phyloP scores from a whole-genome alignment of 345 rosid species.

The Lenwebbia sp. region DNA sequence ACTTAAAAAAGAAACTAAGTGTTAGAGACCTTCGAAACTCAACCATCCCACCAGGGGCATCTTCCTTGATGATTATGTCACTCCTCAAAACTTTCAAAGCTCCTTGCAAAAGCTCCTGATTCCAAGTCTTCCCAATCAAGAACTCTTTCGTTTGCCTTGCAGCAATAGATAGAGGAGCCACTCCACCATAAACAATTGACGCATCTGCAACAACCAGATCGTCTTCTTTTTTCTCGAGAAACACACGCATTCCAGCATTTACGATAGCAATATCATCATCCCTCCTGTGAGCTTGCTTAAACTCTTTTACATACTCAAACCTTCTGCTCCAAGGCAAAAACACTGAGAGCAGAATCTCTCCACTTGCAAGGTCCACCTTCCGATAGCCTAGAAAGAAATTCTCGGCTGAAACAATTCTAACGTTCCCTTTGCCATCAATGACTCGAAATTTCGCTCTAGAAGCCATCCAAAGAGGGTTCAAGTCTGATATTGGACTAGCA shows the following conservation, averaged over 20 bases:
- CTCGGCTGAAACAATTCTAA: constrained; percentile 50
- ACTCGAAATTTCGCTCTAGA: constrained; percentile 62
- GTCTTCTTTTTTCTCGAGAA: constrained; percentile 45
- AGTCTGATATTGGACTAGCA: constrained; percentile 96
- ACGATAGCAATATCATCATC: constrained; percentile 97
- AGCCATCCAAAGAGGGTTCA: constrained; percentile 98
- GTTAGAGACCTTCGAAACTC: constrained; percentile 80
- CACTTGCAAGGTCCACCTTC: constrained; percentile 57
- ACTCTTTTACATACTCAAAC: constrained; percentile 87
- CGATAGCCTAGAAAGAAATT: constrained; percentile 80
- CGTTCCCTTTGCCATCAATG: constrained; percentile 42
- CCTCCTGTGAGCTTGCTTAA: constrained; percentile 93
- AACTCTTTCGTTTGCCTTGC: constrained; percentile 51
- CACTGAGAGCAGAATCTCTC: constrained; percentile 66
- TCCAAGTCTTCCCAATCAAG: constrained; percentile 67
- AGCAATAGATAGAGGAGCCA: constrained; percentile 62
- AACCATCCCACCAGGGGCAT: constrained; percentile 98
- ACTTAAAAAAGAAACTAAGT: constrained; percentile 87
- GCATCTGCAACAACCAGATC: constrained; percentile 51
- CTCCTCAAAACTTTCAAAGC: constrained; percentile 49
- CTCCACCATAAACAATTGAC: constrained; percentile 77
- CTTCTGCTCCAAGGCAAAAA: constrained; percentile 89
- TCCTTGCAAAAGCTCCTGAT: constrained; percentile 40
- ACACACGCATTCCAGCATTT: constrained; percentile 88
- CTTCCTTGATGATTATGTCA: constrained; percentile 53